phyloP scores from a whole-genome alignment of 2,329 filamentous ascomycete species.

The Alternaria sp. region DNA sequence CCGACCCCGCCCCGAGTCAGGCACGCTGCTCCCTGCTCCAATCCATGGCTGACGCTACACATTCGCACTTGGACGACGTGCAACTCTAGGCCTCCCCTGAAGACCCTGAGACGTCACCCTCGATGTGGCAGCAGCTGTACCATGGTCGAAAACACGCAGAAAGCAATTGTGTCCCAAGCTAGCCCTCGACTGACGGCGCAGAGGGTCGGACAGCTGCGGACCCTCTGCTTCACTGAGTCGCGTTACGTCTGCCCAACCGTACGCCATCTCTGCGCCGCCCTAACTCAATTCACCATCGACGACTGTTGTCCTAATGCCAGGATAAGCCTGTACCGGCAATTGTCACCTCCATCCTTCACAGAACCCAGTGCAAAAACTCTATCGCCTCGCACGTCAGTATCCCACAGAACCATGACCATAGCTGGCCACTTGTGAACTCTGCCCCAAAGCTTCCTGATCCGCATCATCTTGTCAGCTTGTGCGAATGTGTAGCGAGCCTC shows the following conservation, averaged over 20 bases:
- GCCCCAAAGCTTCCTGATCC: background rate
- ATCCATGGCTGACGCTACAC: background rate
- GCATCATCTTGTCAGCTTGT: background rate
- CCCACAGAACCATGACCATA: background rate
- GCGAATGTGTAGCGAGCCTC: background rate
- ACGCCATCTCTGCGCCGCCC: conserved; percentile 17
- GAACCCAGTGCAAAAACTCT: conserved; percentile 20
- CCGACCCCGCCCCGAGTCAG: conserved; percentile 20
- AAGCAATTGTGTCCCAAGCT: conserved; percentile 17
- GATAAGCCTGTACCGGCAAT: conserved; percentile 19
- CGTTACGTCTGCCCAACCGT: conserved; percentile 14
- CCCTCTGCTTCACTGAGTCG: conserved; percentile 20
- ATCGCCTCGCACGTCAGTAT: background rate
- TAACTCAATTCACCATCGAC: conserved; percentile 11
- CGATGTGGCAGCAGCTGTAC: conserved; percentile 18
- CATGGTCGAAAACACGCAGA: conserved; percentile 21
- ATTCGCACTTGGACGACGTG: background rate
- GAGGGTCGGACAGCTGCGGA: conserved; percentile 13
- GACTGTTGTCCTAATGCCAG: conserved; percentile 15
- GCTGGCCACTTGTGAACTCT: background rate
- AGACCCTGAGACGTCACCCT: conserved; percentile 22
- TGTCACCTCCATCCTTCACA: background rate
- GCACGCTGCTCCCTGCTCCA: background rate
- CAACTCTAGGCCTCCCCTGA: conserved; percentile 3
- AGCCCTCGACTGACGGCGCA: background rate